These are phyloP conservation scores for Nepenthes gracilis DNA, from an alignment of 148 eudicot genomes.

Conservation along the genomic window DNA sequence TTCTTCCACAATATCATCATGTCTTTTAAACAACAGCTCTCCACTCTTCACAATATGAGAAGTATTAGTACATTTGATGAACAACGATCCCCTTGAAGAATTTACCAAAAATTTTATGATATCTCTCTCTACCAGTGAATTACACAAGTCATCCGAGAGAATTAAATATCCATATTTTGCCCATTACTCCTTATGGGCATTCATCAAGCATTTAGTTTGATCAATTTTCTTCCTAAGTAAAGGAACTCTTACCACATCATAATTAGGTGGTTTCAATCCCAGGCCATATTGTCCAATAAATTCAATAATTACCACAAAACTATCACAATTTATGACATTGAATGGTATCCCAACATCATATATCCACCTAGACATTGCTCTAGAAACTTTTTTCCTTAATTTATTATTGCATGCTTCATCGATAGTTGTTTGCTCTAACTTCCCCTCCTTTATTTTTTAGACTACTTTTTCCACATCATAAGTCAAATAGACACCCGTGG, in stretches of 20 bases:
- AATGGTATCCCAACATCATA: slow-evolving; percentile 9
- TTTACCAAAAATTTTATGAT: slow-evolving; percentile 2
- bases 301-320: not conserved
- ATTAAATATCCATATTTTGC: no score
- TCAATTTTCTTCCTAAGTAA: not conserved
- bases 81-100: slow-evolving; percentile 4
- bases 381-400: slow-evolving; percentile 2
- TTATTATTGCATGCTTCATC: slow-evolving; percentile 2
- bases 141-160: not conserved
- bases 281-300: slow-evolving; percentile 5
- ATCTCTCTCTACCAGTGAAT: not conserved
- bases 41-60: not conserved
- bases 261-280: slow-evolving; percentile 7
- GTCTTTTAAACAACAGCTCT: not conserved
- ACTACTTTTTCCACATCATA: not conserved
- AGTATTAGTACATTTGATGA: not conserved
- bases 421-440: not conserved
- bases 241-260: slow-evolving; percentile 1
- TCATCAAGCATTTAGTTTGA: not conserved
- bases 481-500: no score
- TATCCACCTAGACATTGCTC: slow-evolving; percentile 3
- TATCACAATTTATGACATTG: not conserved
- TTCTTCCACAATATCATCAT: not conserved
- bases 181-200: not conserved
- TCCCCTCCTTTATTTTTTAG: not conserved